Base-by-base conservation (phyloP, 2,329 filamentous ascomycete species). In the Fusarium graminum region DNA sequence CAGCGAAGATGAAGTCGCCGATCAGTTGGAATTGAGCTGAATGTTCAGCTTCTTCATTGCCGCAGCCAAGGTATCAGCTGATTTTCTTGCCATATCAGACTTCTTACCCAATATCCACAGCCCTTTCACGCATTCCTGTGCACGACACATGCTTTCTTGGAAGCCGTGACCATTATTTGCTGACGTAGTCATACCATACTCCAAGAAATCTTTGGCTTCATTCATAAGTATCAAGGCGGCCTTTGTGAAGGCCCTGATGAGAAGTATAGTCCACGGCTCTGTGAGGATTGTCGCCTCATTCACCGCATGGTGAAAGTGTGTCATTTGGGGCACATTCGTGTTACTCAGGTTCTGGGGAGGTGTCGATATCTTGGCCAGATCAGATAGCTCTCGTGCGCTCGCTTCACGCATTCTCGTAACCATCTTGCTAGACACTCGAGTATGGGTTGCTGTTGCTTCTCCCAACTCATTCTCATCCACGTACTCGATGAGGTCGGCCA, bases 241-340 rank as follows among this genome's bases (percentile, higher is more conserved):
- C 67, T 80, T 83, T n/a, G 81, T 78, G 54, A 87, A 86, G 0
- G 81, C 80, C 28, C 83, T 78, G 52, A 86, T 82, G 25, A 86
- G 72, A 4, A 87, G 80, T n/a, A 82, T 80, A 1, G 85, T 86
- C 86, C 86, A 88, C 0, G 86, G 86, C 63, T 88, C 86, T 0
- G 85, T 86, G 25, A 88, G 72, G 12, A 88, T 77, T 0, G 85
- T 82, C 7, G 82, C 84, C 62, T 86, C 80, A 52, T 80, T 85
- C 26, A 86, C 77, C 1, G 84, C 83, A 58, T 82, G 81, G 66
- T 86, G 85, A 51, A 85, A 85, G 26, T 82, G 80, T 22, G 74
- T 67, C 30, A 80, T 72, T 34, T 72, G 69, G 13, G 70, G 62
- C 5, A 38, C 14, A 7, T 62, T 29, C 42, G 61, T 38, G 34